Evolutionary conservation across 306 rosid species (phyloP).

Genomic region (Cucumis melo): DNA sequence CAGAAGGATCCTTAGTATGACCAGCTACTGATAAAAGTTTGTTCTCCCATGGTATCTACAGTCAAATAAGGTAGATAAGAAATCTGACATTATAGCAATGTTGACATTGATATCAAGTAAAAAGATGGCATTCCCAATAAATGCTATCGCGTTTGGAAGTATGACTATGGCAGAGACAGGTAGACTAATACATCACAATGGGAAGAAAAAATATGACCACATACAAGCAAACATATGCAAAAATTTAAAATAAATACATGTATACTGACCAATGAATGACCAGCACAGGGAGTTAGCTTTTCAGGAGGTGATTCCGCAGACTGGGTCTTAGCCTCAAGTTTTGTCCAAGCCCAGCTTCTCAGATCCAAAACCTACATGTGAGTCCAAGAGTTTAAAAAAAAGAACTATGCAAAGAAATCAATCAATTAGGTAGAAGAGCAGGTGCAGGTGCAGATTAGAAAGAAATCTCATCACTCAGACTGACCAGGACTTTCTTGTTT

Average conservation of each 20-base stretch:
- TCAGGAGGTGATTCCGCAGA: slow-evolving; percentile 32
- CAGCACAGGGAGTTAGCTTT: slow-evolving; percentile 58
- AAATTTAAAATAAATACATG: background rate
- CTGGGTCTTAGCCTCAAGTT: slow-evolving; percentile 49
- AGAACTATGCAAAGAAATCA: background rate
- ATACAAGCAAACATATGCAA: background rate
- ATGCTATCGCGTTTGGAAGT: background rate
- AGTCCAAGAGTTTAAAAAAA: slow-evolving; percentile 2
- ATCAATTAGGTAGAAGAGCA: background rate
- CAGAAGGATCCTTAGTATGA: slow-evolving; percentile 70
- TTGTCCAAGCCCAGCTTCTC: slow-evolving; percentile 89
- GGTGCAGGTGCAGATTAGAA: background rate
- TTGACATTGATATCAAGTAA: background rate
- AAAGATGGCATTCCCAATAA: too few relatives aligned
- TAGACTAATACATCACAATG: background rate
- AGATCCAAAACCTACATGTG: slow-evolving; percentile 63
- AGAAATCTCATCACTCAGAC: background rate
- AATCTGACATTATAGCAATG: background rate
- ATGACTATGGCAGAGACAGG: background rate
- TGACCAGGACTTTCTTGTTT: background rate
- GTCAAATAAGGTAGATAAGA: slow-evolving; percentile 4
- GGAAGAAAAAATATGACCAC: background rate
- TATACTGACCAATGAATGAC: slow-evolving; percentile 85
- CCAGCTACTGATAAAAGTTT: slow-evolving; percentile 78
- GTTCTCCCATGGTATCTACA: slow-evolving; percentile 74